phyloP scores from a whole-genome alignment of 306 rosid genomes.

The Cicer cuneatum region DNA sequence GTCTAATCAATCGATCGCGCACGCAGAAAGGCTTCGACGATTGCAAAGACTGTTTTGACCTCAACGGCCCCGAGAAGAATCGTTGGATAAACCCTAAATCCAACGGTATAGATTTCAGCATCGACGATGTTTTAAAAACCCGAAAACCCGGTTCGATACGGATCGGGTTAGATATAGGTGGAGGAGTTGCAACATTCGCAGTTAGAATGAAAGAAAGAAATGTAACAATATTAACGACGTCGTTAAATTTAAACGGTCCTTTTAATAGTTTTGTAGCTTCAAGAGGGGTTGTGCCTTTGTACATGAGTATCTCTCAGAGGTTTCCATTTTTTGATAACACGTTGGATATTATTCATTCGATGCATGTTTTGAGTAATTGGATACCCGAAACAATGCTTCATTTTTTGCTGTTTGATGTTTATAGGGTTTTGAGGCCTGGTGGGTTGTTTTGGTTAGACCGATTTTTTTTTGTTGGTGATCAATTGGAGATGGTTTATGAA shows the following conservation, averaged over 20 bases:
- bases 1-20: constrained; percentile 48
- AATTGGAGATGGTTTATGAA: constrained; percentile 47
- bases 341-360: constrained; percentile 60
- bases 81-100: constrained; percentile 44
- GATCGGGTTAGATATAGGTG: constrained; percentile 55
- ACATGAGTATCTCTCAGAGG: constrained; percentile 53
- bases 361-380: constrained; percentile 61
- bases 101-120: constrained; percentile 50
- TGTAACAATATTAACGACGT: constrained; percentile 47
- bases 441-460: constrained; percentile 64
- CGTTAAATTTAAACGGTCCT: constrained; percentile 58
- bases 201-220: constrained; percentile 53
- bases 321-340: constrained; percentile 58
- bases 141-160: constrained; percentile 47
- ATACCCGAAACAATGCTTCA: constrained; percentile 43
- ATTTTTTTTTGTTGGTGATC: constrained; percentile 52
- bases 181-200: constrained; percentile 57
- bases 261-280: constrained; percentile 57
- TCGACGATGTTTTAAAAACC: constrained; percentile 50
- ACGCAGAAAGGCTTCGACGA: constrained; percentile 51
- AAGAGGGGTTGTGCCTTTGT: constrained; percentile 55
- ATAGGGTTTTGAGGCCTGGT: constrained; percentile 58
- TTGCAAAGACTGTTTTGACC: constrained; percentile 57
- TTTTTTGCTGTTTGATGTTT: constrained; percentile 50
- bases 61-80: constrained; percentile 44